Conservation (phyloP, 805 yeast genomes). For the Cyberlindnera samutprakarnensis region DNA sequence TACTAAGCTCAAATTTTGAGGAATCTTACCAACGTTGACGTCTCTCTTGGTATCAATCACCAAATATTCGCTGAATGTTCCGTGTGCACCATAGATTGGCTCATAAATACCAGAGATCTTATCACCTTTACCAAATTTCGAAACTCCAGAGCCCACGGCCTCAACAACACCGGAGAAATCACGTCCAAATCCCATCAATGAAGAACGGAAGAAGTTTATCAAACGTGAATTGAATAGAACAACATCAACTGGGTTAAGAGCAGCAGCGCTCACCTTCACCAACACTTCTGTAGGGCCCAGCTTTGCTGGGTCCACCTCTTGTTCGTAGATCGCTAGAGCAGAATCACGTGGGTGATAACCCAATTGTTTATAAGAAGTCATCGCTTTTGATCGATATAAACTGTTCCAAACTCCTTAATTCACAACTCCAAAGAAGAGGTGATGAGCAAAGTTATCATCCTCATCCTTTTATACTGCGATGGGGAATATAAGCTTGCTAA, state of each 20-base stretch:
- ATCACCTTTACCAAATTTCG: slow-evolving; percentile 41
- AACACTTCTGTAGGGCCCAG: slow-evolving; percentile 34
- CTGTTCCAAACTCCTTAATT: too few species aligned
- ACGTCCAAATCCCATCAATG: slow-evolving; percentile 35
- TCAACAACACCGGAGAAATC: slow-evolving; percentile 51
- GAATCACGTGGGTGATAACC: slow-evolving; percentile 12
- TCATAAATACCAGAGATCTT: slow-evolving; percentile 37
- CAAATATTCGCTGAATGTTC: slow-evolving; percentile 42
- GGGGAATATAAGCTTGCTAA: too few species aligned
- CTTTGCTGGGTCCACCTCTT: slow-evolving; percentile 4
- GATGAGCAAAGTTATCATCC: too few species aligned
- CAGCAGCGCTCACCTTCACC: slow-evolving; percentile 40
- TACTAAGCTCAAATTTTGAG: slow-evolving; percentile 31
- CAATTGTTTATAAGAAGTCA: slow-evolving; percentile 6
- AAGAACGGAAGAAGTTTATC: slow-evolving; percentile 22
- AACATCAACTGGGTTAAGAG: slow-evolving; percentile 53
- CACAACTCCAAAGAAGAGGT: too few species aligned
- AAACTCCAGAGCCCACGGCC: slow-evolving; percentile 37
- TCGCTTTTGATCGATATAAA: too few species aligned
- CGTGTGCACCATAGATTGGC: slow-evolving; percentile 23
- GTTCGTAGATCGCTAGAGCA: slow-evolving; percentile 5
- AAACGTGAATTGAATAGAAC: slow-evolving; percentile 28
- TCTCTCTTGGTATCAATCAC: slow-evolving; percentile 30
- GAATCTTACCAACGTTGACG: slow-evolving; percentile 30
- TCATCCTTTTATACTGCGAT: too few species aligned